A percentile compares a stretch with the other conserved stretches of the same genome.
Evolutionary conservation across 2,329 filamentous ascomycete species (phyloP).

Genomic region (Calonectria honghensis): DNA sequence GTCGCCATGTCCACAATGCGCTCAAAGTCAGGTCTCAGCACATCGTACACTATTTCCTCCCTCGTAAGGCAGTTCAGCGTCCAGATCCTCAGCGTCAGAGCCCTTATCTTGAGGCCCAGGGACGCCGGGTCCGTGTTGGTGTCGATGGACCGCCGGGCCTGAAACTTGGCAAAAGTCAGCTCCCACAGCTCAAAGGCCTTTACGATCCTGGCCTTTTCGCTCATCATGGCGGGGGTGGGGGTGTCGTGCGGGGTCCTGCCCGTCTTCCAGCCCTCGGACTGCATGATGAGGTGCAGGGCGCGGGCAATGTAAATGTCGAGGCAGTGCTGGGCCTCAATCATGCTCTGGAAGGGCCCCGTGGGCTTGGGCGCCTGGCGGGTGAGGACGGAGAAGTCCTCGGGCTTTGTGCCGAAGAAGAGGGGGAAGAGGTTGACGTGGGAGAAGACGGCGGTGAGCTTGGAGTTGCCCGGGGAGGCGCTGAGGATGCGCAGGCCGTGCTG

Average conservation of each 20-base stretch:
- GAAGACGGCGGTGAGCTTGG: conserved; percentile 61
- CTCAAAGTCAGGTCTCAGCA: conserved; percentile 55
- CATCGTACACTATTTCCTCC: conserved; percentile 61
- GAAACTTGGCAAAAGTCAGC: conserved; percentile 51
- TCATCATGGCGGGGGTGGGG: conserved; percentile 43
- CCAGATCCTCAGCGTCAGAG: conserved; percentile 60
- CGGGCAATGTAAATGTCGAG: conserved; percentile 56
- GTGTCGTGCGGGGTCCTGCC: conserved; percentile 39
- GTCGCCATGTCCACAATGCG: conserved; percentile 57
- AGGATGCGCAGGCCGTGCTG: conserved; percentile 63
- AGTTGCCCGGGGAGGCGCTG: conserved; percentile 49
- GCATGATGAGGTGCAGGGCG: conserved; percentile 56
- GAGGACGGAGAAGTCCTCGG: conserved; percentile 36
- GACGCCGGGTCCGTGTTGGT: conserved; percentile 33
- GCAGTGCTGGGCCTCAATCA: conserved; percentile 55
- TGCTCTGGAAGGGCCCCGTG: conserved; percentile 38
- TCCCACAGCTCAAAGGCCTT: conserved; percentile 56
- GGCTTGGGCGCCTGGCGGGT: neutral
- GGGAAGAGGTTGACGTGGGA: conserved; percentile 63
- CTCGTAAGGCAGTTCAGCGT: conserved; percentile 53
- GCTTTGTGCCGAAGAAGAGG: conserved; percentile 59
- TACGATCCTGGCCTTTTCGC: conserved; percentile 50
- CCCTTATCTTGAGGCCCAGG: conserved; percentile 57
- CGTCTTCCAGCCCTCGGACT: conserved; percentile 54
- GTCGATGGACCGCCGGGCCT: conserved; percentile 9